These are phyloP conservation scores for Cutaneotrichosporon sp. DNA, from an alignment of 1,284 basidiomycete genomes.

Conservation along the genomic window DNA sequence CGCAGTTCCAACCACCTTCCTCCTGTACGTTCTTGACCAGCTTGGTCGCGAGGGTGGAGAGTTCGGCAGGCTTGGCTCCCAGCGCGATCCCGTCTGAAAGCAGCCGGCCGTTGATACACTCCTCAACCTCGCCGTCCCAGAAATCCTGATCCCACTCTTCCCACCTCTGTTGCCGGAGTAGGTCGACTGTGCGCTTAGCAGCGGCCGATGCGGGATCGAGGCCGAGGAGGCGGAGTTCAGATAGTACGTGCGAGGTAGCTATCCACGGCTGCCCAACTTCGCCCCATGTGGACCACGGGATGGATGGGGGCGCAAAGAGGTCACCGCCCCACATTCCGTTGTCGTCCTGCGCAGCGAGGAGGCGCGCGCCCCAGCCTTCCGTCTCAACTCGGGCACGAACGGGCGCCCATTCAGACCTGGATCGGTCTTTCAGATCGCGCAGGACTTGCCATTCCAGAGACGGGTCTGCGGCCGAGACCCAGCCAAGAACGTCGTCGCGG, in stretches of 20 bases:
- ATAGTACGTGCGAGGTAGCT: not conserved
- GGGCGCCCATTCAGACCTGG: not conserved
- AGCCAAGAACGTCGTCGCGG: not conserved
- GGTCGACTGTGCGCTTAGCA: not conserved
- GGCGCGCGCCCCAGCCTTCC: not conserved
- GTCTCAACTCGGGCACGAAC: not conserved
- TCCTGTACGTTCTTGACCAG: not conserved
- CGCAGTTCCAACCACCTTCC: conserved; percentile 1
- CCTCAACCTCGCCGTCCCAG: not conserved
- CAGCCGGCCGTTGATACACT: conserved; percentile 1
- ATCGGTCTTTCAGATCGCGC: not conserved
- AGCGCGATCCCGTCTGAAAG: not conserved
- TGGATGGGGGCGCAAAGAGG: not conserved
- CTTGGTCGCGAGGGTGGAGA: not conserved
- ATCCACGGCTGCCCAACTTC: not conserved
- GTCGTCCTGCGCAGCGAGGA: not conserved
- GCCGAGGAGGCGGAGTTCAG: not conserved
- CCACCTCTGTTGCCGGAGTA: not conserved
- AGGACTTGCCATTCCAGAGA: not conserved
- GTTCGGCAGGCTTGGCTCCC: not conserved
- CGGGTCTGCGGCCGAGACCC: not conserved
- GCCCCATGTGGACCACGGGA: not conserved
- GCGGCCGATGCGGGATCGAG: not conserved
- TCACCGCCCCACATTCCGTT: not conserved
- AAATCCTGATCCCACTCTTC: not conserved